A percentile compares a stretch with the other conserved stretches of the same genome.
Evolutionary conservation across 306 rosid species (phyloP).

Genomic region (Astragalus membranaceus): DNA sequence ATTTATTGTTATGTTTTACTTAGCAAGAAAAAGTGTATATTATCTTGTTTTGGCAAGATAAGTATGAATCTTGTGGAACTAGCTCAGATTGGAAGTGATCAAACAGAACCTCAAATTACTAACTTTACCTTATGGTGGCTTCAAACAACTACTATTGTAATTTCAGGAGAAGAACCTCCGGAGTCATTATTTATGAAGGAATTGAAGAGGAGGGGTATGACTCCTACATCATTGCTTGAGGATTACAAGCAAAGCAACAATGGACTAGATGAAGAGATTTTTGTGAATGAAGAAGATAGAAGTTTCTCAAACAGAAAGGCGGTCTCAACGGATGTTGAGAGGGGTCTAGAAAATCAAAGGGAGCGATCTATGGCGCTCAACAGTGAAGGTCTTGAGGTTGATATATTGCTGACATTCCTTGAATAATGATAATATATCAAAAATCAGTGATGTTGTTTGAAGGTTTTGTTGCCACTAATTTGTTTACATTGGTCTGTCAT

Average conservation of each 20-base stretch:
- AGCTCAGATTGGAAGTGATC: background rate
- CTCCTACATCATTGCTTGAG: conserved; percentile 88
- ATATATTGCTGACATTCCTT: conserved; percentile 12
- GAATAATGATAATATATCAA: background rate
- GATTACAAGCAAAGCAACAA: conserved; percentile 51
- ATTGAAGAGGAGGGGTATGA: conserved; percentile 86
- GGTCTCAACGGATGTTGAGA: conserved; percentile 69
- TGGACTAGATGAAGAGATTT: conserved; percentile 51
- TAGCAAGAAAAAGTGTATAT: background rate
- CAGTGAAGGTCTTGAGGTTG: conserved; percentile 99
- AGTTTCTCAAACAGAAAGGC: conserved; percentile 52
- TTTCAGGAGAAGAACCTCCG: conserved; percentile 84
- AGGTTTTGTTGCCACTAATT: conserved; percentile 1
- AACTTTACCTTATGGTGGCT: conserved; percentile 16
- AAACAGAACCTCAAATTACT: background rate
- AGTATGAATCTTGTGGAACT: background rate
- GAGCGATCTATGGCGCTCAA: conserved; percentile 87
- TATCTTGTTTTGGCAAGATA: conserved; percentile 4
- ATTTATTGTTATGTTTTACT: background rate
- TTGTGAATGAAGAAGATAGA: conserved; percentile 45
- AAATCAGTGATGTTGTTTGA: background rate
- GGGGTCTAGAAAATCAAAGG: conserved; percentile 71
- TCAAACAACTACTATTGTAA: background rate
- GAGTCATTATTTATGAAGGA: conserved; percentile 97
- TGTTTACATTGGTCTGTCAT: background rate